These are phyloP conservation scores for Tolypocladium ovalisporum DNA, from an alignment of 2,329 filamentous ascomycete species.

Conservation along the genomic window DNA sequence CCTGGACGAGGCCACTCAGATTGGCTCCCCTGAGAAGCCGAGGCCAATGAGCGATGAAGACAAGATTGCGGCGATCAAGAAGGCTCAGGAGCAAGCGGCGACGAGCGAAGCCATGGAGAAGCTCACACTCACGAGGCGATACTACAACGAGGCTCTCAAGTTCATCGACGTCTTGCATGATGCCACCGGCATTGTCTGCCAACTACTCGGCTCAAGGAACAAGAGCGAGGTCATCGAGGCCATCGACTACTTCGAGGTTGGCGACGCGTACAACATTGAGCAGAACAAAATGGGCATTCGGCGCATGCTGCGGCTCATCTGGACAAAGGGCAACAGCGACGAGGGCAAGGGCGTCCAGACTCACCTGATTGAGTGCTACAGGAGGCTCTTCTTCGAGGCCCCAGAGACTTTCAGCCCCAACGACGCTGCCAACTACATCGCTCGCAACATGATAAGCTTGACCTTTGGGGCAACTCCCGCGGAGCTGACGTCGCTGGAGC, in stretches of 20 bases:
- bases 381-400: slow-evolving; percentile 88
- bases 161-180: slow-evolving; percentile 89
- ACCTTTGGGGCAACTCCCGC: slow-evolving; percentile 93
- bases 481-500: slow-evolving; percentile 89
- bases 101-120: slow-evolving; percentile 83
- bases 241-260: slow-evolving; percentile 95
- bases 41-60: slow-evolving; percentile 67
- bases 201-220: slow-evolving; percentile 86
- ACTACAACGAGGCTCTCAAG: slow-evolving; percentile 84
- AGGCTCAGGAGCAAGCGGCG: slow-evolving; percentile 76
- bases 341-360: slow-evolving; percentile 97
- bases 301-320: slow-evolving; percentile 92
- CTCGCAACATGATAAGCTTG: slow-evolving; percentile 96
- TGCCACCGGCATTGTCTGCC: slow-evolving; percentile 69
- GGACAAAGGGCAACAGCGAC: slow-evolving; percentile 98
- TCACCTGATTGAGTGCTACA: slow-evolving; percentile 95
- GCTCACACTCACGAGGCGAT: slow-evolving; percentile 76
- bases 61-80: slow-evolving; percentile 60
- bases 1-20: slow-evolving; percentile 78
- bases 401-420: slow-evolving; percentile 80
- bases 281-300: slow-evolving; percentile 87
- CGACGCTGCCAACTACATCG: slow-evolving; percentile 89
- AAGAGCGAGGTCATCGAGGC: slow-evolving; percentile 98
- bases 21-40: slow-evolving; percentile 59
- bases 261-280: slow-evolving; percentile 92